Percentiles rank a stretch among this genome's conserved stretches.
These are phyloP conservation scores for Posidonia australis DNA, from an alignment of 106 monocot genomes.

Conservation along the genomic window DNA sequence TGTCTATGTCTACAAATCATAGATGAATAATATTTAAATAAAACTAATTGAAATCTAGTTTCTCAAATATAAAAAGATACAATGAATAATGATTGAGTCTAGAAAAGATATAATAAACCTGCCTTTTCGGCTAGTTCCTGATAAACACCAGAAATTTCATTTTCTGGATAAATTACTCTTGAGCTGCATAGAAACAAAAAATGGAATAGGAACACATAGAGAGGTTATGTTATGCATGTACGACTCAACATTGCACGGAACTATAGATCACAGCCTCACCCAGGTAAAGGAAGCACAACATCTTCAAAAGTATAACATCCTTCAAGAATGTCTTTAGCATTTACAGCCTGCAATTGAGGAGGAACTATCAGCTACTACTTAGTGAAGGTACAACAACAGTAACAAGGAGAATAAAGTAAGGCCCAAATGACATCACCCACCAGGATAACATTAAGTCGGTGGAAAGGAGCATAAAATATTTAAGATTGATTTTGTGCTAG, in stretches of 20 bases:
- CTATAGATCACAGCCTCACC: slow-evolving; percentile 29
- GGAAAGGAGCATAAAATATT: no score
- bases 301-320: slow-evolving; percentile 75
- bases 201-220: slow-evolving; percentile 7
- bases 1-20: no score
- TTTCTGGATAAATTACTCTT: slow-evolving; percentile 64
- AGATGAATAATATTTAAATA: no score
- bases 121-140: slow-evolving; percentile 69
- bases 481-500: no score
- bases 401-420: neutral
- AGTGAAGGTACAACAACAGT: neutral
- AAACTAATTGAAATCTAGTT: no score
- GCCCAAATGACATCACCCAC: neutral
- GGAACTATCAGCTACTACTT: neutral
- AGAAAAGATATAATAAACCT: neutral
- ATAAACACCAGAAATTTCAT: slow-evolving; percentile 67
- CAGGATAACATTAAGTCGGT: no score
- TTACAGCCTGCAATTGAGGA: slow-evolving; percentile 38
- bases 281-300: slow-evolving; percentile 97
- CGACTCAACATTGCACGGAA: neutral
- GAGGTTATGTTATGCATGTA: neutral
- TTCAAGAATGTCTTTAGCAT: slow-evolving; percentile 45
- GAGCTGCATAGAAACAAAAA: slow-evolving; percentile 40
- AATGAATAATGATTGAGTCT: neutral
- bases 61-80: no score